phyloP scores from a whole-genome alignment of 345 rosid species.

The Crucihimalaya himalaica region DNA sequence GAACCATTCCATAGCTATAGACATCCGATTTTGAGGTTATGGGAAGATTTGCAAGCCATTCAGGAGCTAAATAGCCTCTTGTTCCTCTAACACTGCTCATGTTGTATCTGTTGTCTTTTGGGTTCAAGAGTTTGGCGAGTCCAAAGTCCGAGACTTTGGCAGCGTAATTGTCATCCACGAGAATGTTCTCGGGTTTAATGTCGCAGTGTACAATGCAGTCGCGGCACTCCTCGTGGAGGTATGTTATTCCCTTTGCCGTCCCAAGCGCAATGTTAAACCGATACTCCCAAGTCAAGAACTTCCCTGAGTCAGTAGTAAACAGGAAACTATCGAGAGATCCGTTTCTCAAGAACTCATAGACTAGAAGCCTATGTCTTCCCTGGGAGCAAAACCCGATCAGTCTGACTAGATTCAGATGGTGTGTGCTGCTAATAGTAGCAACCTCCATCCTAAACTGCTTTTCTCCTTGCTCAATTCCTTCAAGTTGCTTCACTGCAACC shows the following conservation, averaged over 20 bases:
- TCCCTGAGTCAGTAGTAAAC: conserved; percentile 39
- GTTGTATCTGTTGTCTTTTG: conserved; percentile 50
- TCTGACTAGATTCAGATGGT: conserved; percentile 66
- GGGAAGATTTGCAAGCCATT: conserved; percentile 59
- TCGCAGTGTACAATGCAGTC: conserved; percentile 63
- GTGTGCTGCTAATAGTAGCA: conserved; percentile 66
- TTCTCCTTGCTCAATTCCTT: conserved; percentile 66
- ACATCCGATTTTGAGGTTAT: conserved; percentile 65
- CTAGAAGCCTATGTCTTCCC: conserved; percentile 61
- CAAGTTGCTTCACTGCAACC: conserved; percentile 64
- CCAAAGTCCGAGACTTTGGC: conserved; percentile 68
- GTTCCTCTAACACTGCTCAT: conserved; percentile 61
- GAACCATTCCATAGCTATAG: conserved; percentile 67
- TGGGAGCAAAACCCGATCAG: conserved; percentile 68
- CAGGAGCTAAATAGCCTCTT: conserved; percentile 65
- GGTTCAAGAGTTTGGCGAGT: conserved; percentile 58
- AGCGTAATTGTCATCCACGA: conserved; percentile 50
- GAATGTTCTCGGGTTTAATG: conserved; percentile 62
- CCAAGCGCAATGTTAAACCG: conserved; percentile 61
- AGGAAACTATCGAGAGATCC: conserved; percentile 65
- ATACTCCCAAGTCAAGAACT: conserved; percentile 54
- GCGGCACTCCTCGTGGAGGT: conserved; percentile 70
- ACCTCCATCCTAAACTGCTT: conserved; percentile 73
- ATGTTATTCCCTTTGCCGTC: conserved; percentile 61
- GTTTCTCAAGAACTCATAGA: conserved; percentile 69